phyloP scores from a whole-genome alignment of 2,329 filamentous ascomycete species.

The Fusarium nygamai region DNA sequence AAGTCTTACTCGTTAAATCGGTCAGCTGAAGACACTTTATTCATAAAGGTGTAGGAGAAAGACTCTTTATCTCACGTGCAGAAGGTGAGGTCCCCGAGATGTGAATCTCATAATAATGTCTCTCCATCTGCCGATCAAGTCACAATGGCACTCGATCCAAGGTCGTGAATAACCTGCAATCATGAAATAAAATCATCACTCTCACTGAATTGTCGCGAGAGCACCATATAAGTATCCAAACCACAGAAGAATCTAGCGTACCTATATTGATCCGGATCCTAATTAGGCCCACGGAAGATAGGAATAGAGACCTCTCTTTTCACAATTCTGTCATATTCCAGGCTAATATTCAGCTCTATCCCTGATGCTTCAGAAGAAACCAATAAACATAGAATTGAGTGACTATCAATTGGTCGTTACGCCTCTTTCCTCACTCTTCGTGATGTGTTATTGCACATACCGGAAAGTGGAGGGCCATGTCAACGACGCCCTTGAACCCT shows the following conservation, averaged over 20 bases:
- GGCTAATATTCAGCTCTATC: background rate
- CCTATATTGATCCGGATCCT: background rate
- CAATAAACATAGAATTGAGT: background rate
- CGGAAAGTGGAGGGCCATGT: conserved; percentile 28
- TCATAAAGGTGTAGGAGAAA: background rate
- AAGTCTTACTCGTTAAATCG: conserved; percentile 68
- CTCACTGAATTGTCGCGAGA: conserved; percentile 67
- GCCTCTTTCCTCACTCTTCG: background rate
- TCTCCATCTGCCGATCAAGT: conserved; percentile 69
- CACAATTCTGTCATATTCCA: background rate
- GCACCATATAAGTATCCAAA: conserved; percentile 48
- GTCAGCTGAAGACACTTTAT: background rate
- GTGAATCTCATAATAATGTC: conserved; percentile 71
- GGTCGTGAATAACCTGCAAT: conserved; percentile 69
- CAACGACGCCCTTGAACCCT: background rate
- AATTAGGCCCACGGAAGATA: background rate
- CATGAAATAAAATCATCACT: conserved; percentile 71
- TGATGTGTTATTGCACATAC: background rate
- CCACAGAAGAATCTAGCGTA: background rate
- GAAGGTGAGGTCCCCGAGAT: conserved; percentile 75
- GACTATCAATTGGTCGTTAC: background rate
- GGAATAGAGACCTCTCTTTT: background rate
- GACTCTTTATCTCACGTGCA: conserved; percentile 51
- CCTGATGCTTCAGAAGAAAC: background rate
- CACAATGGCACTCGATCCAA: conserved; percentile 68